Conservation (phyloP, 2,329 filamentous ascomycete species). For the Penicillium griseofulvum region DNA sequence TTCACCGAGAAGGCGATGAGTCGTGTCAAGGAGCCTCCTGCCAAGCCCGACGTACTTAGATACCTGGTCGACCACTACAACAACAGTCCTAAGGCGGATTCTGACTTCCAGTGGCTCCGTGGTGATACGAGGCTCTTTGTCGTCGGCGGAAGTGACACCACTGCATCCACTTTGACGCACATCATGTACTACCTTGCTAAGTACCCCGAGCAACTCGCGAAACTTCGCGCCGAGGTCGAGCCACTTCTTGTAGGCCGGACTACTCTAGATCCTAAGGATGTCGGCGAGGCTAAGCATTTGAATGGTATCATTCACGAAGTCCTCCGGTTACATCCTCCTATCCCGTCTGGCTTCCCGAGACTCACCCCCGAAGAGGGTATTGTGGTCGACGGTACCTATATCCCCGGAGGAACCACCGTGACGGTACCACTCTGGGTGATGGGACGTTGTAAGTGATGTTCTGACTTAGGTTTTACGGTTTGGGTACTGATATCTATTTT, state of each 20-base stretch:
- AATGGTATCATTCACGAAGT: slow-evolving; percentile 47
- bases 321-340: slow-evolving; percentile 43
- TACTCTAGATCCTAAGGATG: slow-evolving; percentile 3
- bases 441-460: neutral
- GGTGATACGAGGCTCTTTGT: neutral
- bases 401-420: slow-evolving; percentile 25
- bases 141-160: neutral
- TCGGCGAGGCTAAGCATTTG: slow-evolving; percentile 25
- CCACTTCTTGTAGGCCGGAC: neutral
- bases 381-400: slow-evolving; percentile 33
- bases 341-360: slow-evolving; percentile 41
- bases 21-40: neutral
- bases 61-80: neutral
- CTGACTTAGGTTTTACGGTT: no score
- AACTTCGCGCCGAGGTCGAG: neutral
- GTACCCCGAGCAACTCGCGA: neutral
- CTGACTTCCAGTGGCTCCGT: neutral
- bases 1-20: neutral
- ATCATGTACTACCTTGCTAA: neutral
- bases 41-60: neutral
- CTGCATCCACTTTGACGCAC: neutral
- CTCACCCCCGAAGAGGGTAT: slow-evolving; percentile 39
- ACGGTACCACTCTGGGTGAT: neutral
- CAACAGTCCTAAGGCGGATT: neutral
- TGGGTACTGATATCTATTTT: neutral